A percentile compares a stretch with the other conserved stretches of the same genome.
Evolutionary conservation across 1,284 basidiomycete genomes (phyloP).

Genomic region (Heterobasidion occidentale): DNA sequence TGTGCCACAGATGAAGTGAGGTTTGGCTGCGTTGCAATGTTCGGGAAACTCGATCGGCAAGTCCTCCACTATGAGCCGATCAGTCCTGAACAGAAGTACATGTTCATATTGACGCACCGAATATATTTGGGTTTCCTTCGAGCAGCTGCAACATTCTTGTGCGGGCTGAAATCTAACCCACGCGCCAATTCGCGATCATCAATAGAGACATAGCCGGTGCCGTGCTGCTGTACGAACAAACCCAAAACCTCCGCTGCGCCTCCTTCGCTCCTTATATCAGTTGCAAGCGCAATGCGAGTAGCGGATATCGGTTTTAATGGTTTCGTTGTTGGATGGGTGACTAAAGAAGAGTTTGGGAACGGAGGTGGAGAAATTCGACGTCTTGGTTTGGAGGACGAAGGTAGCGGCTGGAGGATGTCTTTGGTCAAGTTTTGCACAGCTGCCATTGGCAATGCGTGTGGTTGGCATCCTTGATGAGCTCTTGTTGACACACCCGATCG

Average conservation of each 20-base stretch:
- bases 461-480: no score
- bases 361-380: no score
- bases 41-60: constrained; percentile 38
- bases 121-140: constrained; percentile 23
- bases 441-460: no score
- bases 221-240: constrained; percentile 30
- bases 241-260: constrained; percentile 32
- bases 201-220: constrained; percentile 20
- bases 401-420: no score
- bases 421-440: no score
- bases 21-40: constrained; percentile 32
- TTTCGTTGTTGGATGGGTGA: neutral
- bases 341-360: no score
- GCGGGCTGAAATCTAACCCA: constrained; percentile 35
- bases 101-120: constrained; percentile 17
- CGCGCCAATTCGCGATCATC: constrained; percentile 28
- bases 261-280: constrained; percentile 31
- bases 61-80: constrained; percentile 30
- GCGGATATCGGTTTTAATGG: constrained; percentile 30
- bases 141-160: constrained; percentile 24
- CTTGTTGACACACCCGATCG: no score
- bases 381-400: no score
- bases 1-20: constrained; percentile 39
- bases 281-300: constrained; percentile 33
- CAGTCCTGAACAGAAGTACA: neutral